These are phyloP conservation scores for Friedmanniomyces simplex DNA, from an alignment of 495 filamentous ascomycete species.

Conservation along the genomic window DNA sequence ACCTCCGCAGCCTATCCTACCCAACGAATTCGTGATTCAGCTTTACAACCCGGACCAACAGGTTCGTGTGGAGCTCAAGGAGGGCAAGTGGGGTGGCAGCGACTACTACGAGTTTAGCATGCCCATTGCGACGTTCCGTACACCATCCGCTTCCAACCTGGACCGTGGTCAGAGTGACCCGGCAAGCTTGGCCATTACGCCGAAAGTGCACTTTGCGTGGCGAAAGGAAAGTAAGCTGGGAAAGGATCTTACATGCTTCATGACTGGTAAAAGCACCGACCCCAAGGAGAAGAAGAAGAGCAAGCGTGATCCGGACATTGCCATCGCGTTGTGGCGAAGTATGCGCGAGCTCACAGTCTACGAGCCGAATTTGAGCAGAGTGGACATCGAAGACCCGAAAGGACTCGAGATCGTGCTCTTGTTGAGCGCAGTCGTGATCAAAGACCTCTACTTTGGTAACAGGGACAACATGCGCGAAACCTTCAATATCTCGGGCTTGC, in stretches of 20 bases:
- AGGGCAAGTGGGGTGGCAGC: constrained; percentile 65
- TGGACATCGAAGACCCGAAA: constrained; percentile 91
- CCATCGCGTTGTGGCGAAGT: constrained; percentile 65
- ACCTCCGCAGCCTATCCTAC: constrained; percentile 64
- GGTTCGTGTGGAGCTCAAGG: constrained; percentile 56
- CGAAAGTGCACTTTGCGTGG: constrained; percentile 80
- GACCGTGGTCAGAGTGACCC: constrained; percentile 67
- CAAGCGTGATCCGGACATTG: constrained; percentile 86
- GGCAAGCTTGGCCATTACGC: constrained; percentile 55
- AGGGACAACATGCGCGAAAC: constrained; percentile 46
- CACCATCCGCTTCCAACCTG: constrained; percentile 62
- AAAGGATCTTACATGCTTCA: constrained; percentile 69
- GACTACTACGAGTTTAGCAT: constrained; percentile 87
- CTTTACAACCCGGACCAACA: constrained; percentile 93
- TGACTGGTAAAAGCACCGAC: constrained; percentile 63
- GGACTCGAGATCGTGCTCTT: constrained; percentile 82
- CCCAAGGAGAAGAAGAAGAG: constrained; percentile 52
- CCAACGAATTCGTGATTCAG: constrained; percentile 67
- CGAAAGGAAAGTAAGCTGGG: constrained; percentile 79
- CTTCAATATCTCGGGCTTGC: constrained; percentile 61
- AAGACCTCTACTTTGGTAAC: constrained; percentile 65
- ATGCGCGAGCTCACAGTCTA: constrained; percentile 73
- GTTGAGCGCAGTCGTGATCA: constrained; percentile 72
- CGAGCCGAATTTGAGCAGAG: constrained; percentile 78
- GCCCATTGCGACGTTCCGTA: constrained; percentile 72